These are phyloP conservation scores for Nicotiana knightiana DNA, from an alignment of 257 asterid genomes.

Conservation along the genomic window DNA sequence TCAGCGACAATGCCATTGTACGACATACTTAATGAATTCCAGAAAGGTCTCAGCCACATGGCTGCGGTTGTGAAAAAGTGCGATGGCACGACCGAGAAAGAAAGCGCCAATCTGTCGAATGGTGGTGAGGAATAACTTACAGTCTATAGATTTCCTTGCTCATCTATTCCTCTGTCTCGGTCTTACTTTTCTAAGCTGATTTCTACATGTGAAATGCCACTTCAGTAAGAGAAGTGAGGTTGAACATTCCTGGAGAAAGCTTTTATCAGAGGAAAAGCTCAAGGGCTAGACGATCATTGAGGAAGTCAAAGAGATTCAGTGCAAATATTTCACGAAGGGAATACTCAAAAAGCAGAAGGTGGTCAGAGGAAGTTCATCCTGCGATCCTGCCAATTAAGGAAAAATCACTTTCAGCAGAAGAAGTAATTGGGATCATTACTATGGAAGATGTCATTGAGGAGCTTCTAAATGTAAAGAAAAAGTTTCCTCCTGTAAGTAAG, in stretches of 20 bases:
- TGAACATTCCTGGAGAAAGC: slow-evolving; percentile 16
- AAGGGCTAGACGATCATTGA: slow-evolving; percentile 17
- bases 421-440: slow-evolving; percentile 31
- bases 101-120: background rate
- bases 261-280: slow-evolving; percentile 10
- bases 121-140: background rate
- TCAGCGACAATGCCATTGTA: slow-evolving; percentile 42
- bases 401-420: slow-evolving; percentile 18
- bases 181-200: background rate
- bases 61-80: slow-evolving; percentile 49
- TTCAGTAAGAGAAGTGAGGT: slow-evolving; percentile 24
- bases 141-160: background rate
- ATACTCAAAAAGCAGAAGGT: slow-evolving; percentile 27
- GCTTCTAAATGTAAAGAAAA: slow-evolving; percentile 16
- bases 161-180: background rate
- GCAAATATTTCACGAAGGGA: slow-evolving; percentile 14
- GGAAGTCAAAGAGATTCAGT: slow-evolving; percentile 15
- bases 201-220: background rate
- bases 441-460: slow-evolving; percentile 41
- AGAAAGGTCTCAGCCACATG: slow-evolving; percentile 84
- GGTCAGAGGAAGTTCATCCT: slow-evolving; percentile 36
- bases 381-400: slow-evolving; percentile 22
- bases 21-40: slow-evolving; percentile 64
- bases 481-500: background rate
- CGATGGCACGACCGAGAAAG: background rate